Evolutionary conservation across 2,329 filamentous ascomycete genomes (phyloP).

Genomic region (Aspergillus ochraceus): DNA sequence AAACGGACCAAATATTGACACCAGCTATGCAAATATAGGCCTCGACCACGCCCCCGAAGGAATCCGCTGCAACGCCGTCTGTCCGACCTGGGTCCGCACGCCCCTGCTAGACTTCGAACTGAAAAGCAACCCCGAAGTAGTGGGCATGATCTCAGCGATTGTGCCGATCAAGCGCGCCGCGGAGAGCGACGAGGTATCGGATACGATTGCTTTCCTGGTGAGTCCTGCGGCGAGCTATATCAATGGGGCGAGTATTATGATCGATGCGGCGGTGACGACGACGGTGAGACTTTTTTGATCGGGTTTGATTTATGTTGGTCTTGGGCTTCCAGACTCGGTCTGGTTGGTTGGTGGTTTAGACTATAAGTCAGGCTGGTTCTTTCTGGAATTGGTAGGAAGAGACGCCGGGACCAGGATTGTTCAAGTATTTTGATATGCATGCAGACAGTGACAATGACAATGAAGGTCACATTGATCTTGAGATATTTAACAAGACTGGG

Average conservation of each 20-base stretch:
- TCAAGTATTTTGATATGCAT: no score
- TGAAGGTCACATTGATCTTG: no score
- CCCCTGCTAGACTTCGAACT: background rate
- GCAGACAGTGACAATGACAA: no score
- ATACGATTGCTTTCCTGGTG: conserved; percentile 2
- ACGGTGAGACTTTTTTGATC: background rate
- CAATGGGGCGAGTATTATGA: conserved; percentile 1
- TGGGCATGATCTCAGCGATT: background rate
- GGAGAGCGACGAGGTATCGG: background rate
- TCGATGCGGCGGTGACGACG: conserved; percentile 2
- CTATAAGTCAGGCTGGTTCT: no score
- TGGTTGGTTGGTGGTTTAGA: no score
- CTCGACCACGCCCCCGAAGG: background rate
- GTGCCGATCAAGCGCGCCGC: background rate
- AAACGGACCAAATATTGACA: background rate
- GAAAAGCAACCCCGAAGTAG: background rate
- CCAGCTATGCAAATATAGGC: background rate
- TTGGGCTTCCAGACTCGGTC: no score
- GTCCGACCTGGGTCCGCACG: background rate
- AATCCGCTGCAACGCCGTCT: background rate
- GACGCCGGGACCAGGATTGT: no score
- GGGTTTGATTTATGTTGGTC: no score
- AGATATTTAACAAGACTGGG: no score
- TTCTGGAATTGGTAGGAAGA: no score
- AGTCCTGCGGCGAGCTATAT: conserved; percentile 8